These are phyloP conservation scores for Podila minutissima DNA, from an alignment of 192 early-diverging fungal species.

Conservation along the genomic window DNA sequence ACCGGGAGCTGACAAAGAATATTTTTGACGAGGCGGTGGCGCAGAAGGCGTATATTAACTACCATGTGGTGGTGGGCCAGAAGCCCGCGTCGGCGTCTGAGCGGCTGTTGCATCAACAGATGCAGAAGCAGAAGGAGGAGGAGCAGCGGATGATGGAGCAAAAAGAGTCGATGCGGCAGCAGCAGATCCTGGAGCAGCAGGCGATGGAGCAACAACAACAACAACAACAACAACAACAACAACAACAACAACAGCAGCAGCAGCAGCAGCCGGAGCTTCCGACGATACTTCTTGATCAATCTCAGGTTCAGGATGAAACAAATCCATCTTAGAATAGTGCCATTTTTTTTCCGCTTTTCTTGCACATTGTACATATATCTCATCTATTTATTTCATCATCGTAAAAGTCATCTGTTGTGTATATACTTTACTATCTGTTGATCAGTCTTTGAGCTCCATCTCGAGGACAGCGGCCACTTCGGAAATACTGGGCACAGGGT, in stretches of 20 bases:
- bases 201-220: no score
- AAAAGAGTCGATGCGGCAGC: no score
- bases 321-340: no score
- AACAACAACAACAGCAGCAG: no score
- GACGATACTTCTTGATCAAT: no score
- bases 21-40: slow-evolving; percentile 37
- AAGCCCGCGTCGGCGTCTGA: slow-evolving; percentile 19
- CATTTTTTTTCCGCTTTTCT: no score
- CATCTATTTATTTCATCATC: no score
- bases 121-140: slow-evolving; percentile 13
- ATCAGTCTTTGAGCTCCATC: not conserved
- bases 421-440: not conserved
- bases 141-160: not conserved
- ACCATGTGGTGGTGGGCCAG: slow-evolving; percentile 21
- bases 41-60: slow-evolving; percentile 32
- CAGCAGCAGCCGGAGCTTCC: no score
- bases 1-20: slow-evolving; percentile 18
- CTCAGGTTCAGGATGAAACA: no score
- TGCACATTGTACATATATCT: no score
- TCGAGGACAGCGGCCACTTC: slow-evolving; percentile 43
- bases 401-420: not conserved
- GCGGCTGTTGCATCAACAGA: slow-evolving; percentile 13
- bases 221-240: no score
- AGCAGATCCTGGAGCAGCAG: no score
- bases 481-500: slow-evolving; percentile 61